Base-by-base conservation (phyloP, 2,329 filamentous ascomycete genomes). In the Scedosporium dehoogii region DNA sequence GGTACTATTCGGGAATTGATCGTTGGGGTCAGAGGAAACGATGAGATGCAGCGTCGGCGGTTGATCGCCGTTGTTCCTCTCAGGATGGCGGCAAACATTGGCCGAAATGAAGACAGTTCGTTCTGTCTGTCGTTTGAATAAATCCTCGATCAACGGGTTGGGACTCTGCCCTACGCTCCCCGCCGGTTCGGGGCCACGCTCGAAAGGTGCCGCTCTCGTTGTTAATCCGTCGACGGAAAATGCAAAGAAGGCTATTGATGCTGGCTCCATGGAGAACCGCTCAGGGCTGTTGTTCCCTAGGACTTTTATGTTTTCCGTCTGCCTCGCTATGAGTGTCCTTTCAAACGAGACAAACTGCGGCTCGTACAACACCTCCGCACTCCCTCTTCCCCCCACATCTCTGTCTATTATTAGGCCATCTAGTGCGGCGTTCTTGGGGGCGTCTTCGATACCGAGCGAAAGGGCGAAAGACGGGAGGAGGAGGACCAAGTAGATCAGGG, bases 31-130 rank as follows among this genome's bases (percentile, higher is more conserved):
- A 18, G 78, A 85, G 3, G 92, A 96, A 58, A 96, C 79, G 69
- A 89, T 96, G 9, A 97, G 76, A 12, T 83, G 83, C 59, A 97
- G 81, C 69, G 96, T 92, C 1, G 89, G 88, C 12, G 48, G 25
- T 6, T 55, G 46, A 21, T 23, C 21, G 12, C 12, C 48, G 3
- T 55, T 51, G 14, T 48, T 42, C 7, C 80, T 78, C 21, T 74
- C 71, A 12, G 93, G 94, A 68, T 96, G 91, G 27, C 84, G 74
- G 73, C 94, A 99, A 1, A 90, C 92, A 67, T 92, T 97, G 53
- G 92, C 85, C 2, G 92, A 92, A 61, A 99, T 81, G 73, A 89
- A 97, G 3, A 97, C 78, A 1, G 75, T 83, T 4, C 38, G 53
- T 23, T 9, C 27, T 14, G 25, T 27, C 29, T 62, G 41, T 41